phyloP scores from a whole-genome alignment of 441 rosid genomes.

The Jatropha podagrica region DNA sequence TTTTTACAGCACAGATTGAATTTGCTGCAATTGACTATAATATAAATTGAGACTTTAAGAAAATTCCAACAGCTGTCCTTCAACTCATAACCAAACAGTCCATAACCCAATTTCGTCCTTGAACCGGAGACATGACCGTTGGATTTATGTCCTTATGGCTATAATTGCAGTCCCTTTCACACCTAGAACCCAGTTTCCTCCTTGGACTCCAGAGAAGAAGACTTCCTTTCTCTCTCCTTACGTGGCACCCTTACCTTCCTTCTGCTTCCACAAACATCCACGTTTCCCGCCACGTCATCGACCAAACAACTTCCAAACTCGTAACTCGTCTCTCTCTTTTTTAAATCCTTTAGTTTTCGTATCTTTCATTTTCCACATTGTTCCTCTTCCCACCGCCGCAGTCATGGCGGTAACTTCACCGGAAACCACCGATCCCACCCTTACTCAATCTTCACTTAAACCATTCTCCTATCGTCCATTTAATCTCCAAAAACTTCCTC shows the following conservation, averaged over 20 bases:
- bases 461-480: conserved; percentile 25
- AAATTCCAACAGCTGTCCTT: too few species aligned
- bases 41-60: too few species aligned
- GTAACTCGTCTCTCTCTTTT: neutral
- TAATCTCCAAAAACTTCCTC: conserved; percentile 41
- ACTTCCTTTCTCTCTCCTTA: neutral
- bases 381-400: neutral
- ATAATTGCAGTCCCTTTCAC: too few species aligned
- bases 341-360: neutral
- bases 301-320: neutral
- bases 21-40: too few species aligned
- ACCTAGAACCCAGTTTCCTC: too few species aligned
- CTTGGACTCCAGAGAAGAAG: too few species aligned
- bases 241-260: neutral
- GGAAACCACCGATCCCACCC: conserved; percentile 17
- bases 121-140: too few species aligned
- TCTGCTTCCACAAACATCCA: neutral
- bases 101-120: too few species aligned
- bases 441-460: conserved; percentile 5
- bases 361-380: neutral
- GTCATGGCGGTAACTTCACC: conserved; percentile 20
- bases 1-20: too few species aligned
- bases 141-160: too few species aligned
- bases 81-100: too few species aligned
- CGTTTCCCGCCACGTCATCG: neutral